A percentile compares a stretch with the other conserved stretches of the same genome.
Conservation (phyloP, 352 stramenopile genomes). For the Chrysophaeum taylorii region DNA sequence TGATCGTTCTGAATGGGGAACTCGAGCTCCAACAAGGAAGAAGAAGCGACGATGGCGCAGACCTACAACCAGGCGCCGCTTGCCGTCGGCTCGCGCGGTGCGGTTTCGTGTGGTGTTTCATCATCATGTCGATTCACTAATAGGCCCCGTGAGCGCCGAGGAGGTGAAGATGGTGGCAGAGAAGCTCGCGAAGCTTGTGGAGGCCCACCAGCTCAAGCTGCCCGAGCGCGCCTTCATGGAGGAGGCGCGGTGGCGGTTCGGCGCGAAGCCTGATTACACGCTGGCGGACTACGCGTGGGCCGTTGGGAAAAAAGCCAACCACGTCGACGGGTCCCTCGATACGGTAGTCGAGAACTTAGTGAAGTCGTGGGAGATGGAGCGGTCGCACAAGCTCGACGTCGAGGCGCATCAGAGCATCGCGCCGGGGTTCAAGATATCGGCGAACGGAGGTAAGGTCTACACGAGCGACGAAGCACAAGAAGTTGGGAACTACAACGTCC, state of each 20-base stretch:
- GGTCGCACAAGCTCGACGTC: conserved; percentile 35
- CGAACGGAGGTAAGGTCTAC: conserved; percentile 35
- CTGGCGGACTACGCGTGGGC: conserved; percentile 36
- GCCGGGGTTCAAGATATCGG: conserved; percentile 32
- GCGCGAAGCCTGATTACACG: conserved; percentile 39
- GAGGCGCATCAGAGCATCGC: conserved; percentile 32
- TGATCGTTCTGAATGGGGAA: too few species aligned
- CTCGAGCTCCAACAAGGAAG: too few species aligned
- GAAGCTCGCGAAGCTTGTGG: too few species aligned
- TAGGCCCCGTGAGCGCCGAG: too few species aligned
- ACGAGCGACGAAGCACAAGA: conserved; percentile 29
- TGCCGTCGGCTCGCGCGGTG: too few species aligned
- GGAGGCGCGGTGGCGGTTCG: conserved; percentile 26
- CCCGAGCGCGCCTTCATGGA: conserved; percentile 29
- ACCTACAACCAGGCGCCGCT: too few species aligned
- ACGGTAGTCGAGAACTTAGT: conserved; percentile 41
- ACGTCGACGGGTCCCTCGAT: conserved; percentile 35
- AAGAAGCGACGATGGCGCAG: too few species aligned
- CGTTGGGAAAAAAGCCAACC: conserved; percentile 36
- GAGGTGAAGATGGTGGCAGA: too few species aligned
- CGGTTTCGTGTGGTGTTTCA: too few species aligned
- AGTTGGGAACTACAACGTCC: conserved; percentile 41
- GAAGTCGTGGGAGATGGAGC: conserved; percentile 50
- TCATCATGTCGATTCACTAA: too few species aligned
- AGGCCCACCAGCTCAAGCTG: too few species aligned